phyloP scores from a whole-genome alignment of 2,329 filamentous ascomycete genomes.

The Coniella lustricola region DNA sequence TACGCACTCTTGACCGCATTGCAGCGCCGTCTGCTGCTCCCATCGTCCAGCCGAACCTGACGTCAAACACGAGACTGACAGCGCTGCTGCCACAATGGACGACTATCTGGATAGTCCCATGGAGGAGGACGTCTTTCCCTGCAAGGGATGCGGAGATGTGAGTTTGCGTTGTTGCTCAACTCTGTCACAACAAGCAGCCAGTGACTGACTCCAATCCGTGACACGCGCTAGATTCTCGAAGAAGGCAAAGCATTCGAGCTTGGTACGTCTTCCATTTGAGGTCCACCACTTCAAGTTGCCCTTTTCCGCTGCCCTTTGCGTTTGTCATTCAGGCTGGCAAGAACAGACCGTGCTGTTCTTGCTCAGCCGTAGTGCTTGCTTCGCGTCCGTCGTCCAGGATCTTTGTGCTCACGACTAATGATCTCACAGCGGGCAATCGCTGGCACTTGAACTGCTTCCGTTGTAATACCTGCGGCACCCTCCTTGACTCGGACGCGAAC shows the following conservation, averaged over 20 bases:
- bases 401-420: slow-evolving; percentile 18
- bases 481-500: slow-evolving; percentile 97
- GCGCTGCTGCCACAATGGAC: slow-evolving; percentile 48
- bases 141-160: slow-evolving; percentile 91
- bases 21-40: background rate
- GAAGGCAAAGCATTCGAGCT: slow-evolving; percentile 98
- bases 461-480: slow-evolving; percentile 89
- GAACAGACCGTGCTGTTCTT: background rate
- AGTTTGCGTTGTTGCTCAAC: slow-evolving; percentile 1
- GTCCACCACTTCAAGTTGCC: background rate
- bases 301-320: background rate
- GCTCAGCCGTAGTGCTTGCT: background rate
- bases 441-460: slow-evolving; percentile 99
- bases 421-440: slow-evolving; percentile 70
- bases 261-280: slow-evolving; percentile 48
- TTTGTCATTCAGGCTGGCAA: background rate
- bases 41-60: background rate
- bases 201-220: slow-evolving; percentile 5
- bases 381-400: slow-evolving; percentile 17
- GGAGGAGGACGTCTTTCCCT: slow-evolving; percentile 83
- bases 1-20: slow-evolving; percentile 1
- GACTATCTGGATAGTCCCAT: slow-evolving; percentile 58
- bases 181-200: slow-evolving; percentile 21
- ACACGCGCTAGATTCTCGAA: slow-evolving; percentile 71
- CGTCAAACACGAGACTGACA: no score